Evolutionary conservation across 352 stramenopile genomes (phyloP), one percentile per base, ranked within the genome.

Genomic region (Globisporangium nodosum): DNA sequence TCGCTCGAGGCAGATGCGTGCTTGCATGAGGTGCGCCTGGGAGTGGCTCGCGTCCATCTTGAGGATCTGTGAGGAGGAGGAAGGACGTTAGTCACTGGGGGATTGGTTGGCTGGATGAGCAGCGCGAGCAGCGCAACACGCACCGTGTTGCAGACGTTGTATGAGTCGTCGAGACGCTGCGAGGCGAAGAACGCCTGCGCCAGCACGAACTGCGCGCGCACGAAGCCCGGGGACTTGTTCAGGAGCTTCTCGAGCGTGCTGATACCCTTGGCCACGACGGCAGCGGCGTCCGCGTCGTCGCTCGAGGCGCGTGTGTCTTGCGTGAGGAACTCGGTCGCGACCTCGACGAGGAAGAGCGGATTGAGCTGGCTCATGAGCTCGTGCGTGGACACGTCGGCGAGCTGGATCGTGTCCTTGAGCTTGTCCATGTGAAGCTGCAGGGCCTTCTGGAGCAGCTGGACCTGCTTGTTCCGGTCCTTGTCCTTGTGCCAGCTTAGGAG

Each of bases 281-380:
- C 39, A 8, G 65, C 24, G 3, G 45, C 49, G 24, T 27, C 24
- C 12, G 27, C 50, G 24, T 64, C 56, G 15, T 66, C 60, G 30
- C 30, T 24, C 30, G 30, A 8, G 0, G 59, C 53, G 24, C 53
- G 63, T 20, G 54, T 59, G 46, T 92, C 82, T 0, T 75, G 65
- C 31, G 71, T 69, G 5, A 92, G 68, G 47, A 93, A 94, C 56
- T 96, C 90, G 11, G 68, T 77, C 1, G 88, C 85, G 30, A 97
- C 74, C 48, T 97, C 84, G 15, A 96, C 79, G 3, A 96, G 74
- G 58, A 97, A 96, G 37, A 96, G 65, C 6, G 90, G 90, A 45
- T 97, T 94, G 6, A 96, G 68, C 46, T 85, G 61, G 31, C 71
- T 81, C 80, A 91, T 89, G 18, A 81, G 74, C 46, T 91, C 81